These are phyloP conservation scores for Aspergillus tanneri DNA, from an alignment of 2,329 filamentous ascomycete species.

Conservation along the genomic window DNA sequence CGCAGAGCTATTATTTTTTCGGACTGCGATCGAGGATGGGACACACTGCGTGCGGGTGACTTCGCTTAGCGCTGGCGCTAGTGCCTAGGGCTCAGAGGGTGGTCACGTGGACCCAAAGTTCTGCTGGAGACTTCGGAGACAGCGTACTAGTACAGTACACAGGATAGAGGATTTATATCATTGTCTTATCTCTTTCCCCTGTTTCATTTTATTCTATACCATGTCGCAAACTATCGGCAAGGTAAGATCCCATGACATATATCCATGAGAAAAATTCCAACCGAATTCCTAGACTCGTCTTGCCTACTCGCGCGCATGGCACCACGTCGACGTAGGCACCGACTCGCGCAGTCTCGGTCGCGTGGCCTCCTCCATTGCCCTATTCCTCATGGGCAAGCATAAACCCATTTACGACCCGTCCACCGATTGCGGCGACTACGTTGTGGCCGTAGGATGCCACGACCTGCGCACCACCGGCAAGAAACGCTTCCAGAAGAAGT, in stretches of 20 bases:
- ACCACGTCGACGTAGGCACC: slow-evolving; percentile 74
- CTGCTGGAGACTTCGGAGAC: no score
- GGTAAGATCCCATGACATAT: slow-evolving; percentile 27
- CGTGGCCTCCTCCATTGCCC: slow-evolving; percentile 81
- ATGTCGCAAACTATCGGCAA: slow-evolving; percentile 50
- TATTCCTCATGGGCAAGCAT: slow-evolving; percentile 95
- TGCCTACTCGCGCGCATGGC: slow-evolving; percentile 95
- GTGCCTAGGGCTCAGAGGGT: slow-evolving; percentile 32
- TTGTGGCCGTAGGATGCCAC: slow-evolving; percentile 87
- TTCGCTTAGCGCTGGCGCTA: slow-evolving; percentile 44
- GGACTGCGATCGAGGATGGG: slow-evolving; percentile 7
- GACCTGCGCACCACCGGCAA: slow-evolving; percentile 85
- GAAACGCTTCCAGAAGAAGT: slow-evolving; percentile 91
- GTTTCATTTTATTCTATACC: slow-evolving; percentile 17
- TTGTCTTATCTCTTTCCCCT: no score
- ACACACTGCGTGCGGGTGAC: slow-evolving; percentile 39
- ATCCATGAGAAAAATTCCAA: slow-evolving; percentile 1
- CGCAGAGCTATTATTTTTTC: slow-evolving; percentile 25
- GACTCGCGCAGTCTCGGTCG: slow-evolving; percentile 80
- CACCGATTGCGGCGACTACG: slow-evolving; percentile 98
- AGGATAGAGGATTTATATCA: no score
- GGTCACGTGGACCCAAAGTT: slow-evolving; percentile 35
- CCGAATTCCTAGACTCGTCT: slow-evolving; percentile 73
- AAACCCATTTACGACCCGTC: slow-evolving; percentile 97
- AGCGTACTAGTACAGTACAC: no score